These are phyloP conservation scores for Meira miltonrushii DNA, from an alignment of 1,284 basidiomycete genomes.

Conservation along the genomic window DNA sequence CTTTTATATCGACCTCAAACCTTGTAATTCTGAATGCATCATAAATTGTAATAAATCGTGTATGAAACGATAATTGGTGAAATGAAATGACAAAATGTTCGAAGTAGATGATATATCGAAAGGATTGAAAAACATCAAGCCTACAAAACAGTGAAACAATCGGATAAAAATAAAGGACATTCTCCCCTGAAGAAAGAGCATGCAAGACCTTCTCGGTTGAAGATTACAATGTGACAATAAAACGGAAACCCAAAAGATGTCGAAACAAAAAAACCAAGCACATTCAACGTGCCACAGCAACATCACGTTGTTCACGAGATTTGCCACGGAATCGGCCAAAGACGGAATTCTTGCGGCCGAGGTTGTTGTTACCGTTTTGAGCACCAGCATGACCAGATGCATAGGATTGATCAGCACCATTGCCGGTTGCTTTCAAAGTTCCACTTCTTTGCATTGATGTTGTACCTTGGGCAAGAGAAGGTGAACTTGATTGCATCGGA, in stretches of 20 bases:
- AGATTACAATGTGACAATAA: too few species aligned
- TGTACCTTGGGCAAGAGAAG: not conserved
- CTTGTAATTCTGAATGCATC: not conserved
- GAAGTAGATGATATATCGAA: too few species aligned
- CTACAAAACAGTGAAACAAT: too few species aligned
- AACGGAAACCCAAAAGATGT: too few species aligned
- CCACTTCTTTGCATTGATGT: slow-evolving; percentile 3
- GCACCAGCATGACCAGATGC: too few species aligned
- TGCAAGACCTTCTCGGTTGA: too few species aligned
- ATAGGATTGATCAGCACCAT: not conserved
- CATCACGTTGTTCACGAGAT: not conserved
- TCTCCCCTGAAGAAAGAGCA: too few species aligned
- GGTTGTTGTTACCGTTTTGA: not conserved
- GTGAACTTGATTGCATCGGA: slow-evolving; percentile 13
- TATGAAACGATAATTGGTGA: not conserved
- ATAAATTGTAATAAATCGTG: not conserved
- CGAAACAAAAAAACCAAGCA: too few species aligned
- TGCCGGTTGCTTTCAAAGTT: slow-evolving; percentile 6
- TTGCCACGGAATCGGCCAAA: slow-evolving; percentile 1
- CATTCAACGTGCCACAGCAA: too few species aligned
- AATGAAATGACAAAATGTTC: not conserved
- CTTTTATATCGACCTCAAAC: not conserved
- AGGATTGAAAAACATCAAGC: too few species aligned
- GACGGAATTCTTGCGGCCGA: not conserved
- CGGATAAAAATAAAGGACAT: too few species aligned